phyloP scores from a whole-genome alignment of 768 basidiomycete species.

The Pleurotus giganteus region DNA sequence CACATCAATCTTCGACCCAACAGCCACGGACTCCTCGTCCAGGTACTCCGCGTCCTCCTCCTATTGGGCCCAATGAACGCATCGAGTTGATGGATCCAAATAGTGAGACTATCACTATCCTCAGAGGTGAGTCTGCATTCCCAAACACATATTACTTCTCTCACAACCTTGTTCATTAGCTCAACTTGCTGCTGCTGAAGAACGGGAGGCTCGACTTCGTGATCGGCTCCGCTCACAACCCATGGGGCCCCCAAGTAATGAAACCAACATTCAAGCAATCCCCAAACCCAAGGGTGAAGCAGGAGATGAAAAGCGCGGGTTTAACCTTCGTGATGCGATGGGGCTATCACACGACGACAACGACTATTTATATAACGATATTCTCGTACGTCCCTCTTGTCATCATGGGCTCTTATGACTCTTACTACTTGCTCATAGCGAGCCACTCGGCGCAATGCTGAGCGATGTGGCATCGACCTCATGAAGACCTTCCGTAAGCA shows the following conservation, averaged over 20 bases:
- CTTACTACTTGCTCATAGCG: too few species aligned
- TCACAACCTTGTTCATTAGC: too few species aligned
- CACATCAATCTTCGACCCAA: neutral
- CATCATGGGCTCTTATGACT: too few species aligned
- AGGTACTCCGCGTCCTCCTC: neutral
- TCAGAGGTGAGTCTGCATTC: too few species aligned
- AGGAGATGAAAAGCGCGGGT: slow-evolving; percentile 11
- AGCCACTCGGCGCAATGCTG: neutral
- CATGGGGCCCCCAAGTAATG: too few species aligned
- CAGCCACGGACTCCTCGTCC: neutral
- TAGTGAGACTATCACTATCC: too few species aligned
- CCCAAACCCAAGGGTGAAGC: slow-evolving; percentile 14
- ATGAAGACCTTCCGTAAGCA: neutral
- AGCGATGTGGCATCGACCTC: slow-evolving; percentile 1
- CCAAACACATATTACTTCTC: too few species aligned
- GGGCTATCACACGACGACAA: slow-evolving; percentile 7
- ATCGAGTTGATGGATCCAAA: too few species aligned
- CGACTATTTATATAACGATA: slow-evolving; percentile 4
- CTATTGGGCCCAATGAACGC: too few species aligned
- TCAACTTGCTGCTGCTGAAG: neutral
- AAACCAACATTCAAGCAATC: neutral
- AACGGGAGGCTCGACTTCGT: too few species aligned
- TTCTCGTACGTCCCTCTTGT: slow-evolving; percentile 2
- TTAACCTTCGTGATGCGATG: slow-evolving; percentile 13
- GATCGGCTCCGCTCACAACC: neutral